phyloP scores from a whole-genome alignment of 2,329 filamentous ascomycete species.

The Ophiostoma tasmaniense region DNA sequence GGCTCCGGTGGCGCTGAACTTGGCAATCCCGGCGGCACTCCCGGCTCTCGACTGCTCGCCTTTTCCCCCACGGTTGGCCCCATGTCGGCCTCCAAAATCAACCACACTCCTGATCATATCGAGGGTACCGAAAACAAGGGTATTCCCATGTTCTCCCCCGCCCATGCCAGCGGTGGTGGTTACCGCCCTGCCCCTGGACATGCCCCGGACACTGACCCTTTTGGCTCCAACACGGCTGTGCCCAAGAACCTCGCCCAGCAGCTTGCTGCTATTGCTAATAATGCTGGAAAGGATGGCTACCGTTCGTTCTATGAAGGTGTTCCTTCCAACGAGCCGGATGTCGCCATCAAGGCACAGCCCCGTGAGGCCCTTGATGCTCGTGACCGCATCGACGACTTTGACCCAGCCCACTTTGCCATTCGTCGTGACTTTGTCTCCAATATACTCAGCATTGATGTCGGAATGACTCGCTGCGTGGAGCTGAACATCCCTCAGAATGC shows the following conservation, averaged over 20 bases:
- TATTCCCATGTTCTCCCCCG: conserved; percentile 24
- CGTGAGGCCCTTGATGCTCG: background rate
- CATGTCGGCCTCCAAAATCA: conserved; percentile 33
- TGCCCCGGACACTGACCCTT: conserved; percentile 44
- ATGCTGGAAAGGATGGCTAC: conserved; percentile 51
- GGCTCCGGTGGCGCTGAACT: conserved; percentile 10
- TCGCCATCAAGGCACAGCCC: conserved; percentile 3
- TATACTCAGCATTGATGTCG: conserved; percentile 38
- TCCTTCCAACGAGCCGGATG: conserved; percentile 21
- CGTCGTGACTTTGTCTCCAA: conserved; percentile 27
- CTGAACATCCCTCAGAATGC: conserved; percentile 30
- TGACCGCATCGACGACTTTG: conserved; percentile 14
- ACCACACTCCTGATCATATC: conserved; percentile 28
- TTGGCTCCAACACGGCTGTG: conserved; percentile 34
- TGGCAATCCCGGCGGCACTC: conserved; percentile 40
- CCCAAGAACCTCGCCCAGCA: conserved; percentile 33
- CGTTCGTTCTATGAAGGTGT: conserved; percentile 37
- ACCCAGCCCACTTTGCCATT: conserved; percentile 16
- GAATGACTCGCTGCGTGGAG: conserved; percentile 38
- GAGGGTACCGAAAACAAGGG: conserved; percentile 3
- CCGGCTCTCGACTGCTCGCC: conserved; percentile 53
- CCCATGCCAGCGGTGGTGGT: conserved; percentile 22
- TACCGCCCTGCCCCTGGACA: conserved; percentile 23
- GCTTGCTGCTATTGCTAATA: conserved; percentile 60
- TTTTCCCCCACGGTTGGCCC: conserved; percentile 53